A percentile compares a stretch with the other conserved stretches of the same genome.
These are phyloP conservation scores for Vachellia collinsii DNA, from an alignment of 306 rosid genomes.

Conservation along the genomic window DNA sequence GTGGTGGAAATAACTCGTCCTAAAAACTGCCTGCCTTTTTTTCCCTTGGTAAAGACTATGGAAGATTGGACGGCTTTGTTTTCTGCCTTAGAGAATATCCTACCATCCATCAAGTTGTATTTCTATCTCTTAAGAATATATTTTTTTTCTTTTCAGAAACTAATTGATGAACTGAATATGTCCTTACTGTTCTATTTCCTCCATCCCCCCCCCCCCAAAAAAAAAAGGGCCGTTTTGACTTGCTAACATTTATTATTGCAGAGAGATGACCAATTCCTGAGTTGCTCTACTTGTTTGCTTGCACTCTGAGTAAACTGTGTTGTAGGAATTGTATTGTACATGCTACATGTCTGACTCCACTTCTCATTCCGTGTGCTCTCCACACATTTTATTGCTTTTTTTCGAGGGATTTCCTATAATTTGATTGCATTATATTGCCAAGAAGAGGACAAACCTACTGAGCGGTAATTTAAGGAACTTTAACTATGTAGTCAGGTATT, in stretches of 20 bases:
- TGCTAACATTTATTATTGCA: neutral
- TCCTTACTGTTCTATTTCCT: neutral
- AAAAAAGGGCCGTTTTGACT: too few species aligned
- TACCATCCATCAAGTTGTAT: neutral
- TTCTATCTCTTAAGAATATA: neutral
- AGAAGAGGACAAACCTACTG: neutral
- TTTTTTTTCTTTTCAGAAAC: neutral
- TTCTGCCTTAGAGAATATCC: neutral
- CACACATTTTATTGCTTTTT: neutral
- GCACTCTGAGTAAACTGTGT: neutral
- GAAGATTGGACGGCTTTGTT: neutral
- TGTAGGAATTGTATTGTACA: neutral
- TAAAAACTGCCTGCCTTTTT: neutral
- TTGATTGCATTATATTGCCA: neutral
- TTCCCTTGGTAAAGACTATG: neutral
- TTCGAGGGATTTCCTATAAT: neutral
- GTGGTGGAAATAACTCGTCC: neutral
- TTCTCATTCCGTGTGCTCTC: neutral
- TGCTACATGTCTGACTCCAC: neutral
- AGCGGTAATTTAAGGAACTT: neutral
- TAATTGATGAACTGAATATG: neutral
- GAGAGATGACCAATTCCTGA: neutral
- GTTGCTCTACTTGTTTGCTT: neutral
- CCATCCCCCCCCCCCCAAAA: neutral
- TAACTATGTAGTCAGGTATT: conserved; percentile 31